phyloP scores from a whole-genome alignment of 2,329 filamentous ascomycete genomes.

The Lasiodiplodia sp. region DNA sequence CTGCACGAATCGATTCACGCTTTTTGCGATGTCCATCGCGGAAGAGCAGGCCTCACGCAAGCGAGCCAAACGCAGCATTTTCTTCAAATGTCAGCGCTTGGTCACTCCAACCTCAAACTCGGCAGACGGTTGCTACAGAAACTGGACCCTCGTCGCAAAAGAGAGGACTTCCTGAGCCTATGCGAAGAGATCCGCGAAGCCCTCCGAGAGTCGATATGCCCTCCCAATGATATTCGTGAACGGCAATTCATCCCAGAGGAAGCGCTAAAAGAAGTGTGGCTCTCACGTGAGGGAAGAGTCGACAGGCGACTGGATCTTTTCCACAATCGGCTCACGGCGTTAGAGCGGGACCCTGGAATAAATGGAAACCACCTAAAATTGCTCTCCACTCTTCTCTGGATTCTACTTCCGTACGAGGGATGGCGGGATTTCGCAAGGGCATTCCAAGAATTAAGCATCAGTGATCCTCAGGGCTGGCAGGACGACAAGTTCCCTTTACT shows the following conservation, averaged over 20 bases:
- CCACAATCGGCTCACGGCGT: neutral
- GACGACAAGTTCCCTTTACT: neutral
- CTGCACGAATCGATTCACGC: constrained; percentile 9
- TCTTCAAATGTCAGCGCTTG: constrained; percentile 2
- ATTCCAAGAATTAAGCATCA: neutral
- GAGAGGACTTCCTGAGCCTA: neutral
- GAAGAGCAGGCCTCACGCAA: neutral
- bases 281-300: neutral
- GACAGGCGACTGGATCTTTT: neutral
- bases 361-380: neutral
- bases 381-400: constrained; percentile 4
- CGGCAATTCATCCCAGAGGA: neutral
- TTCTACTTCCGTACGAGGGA: neutral
- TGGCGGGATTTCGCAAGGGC: neutral
- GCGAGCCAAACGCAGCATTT: neutral
- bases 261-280: neutral
- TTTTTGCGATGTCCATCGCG: neutral
- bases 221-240: neutral
- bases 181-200: neutral
- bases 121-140: neutral
- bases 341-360: constrained; percentile 1
- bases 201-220: neutral
- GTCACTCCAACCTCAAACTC: neutral
- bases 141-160: constrained; percentile 10
- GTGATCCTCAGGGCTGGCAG: neutral